A percentile compares a stretch with the other conserved stretches of the same genome.
phyloP scores from a whole-genome alignment of 1,284 basidiomycete genomes.

The Athelia psychrophila region DNA sequence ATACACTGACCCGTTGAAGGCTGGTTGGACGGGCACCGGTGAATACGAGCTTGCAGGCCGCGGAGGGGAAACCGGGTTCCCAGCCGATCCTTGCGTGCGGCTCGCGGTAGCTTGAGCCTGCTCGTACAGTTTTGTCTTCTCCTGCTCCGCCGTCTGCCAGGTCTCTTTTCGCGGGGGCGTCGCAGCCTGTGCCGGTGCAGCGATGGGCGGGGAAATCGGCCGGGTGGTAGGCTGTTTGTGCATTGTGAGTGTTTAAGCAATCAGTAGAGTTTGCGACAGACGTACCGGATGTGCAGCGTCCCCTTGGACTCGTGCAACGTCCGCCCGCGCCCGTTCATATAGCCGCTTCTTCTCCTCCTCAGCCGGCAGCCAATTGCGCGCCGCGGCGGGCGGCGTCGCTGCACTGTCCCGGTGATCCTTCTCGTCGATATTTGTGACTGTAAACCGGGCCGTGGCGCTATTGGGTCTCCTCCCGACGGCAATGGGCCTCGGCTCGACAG shows the following conservation, averaged over 20 bases:
- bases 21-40: not conserved
- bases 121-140: slow-evolving; percentile 67
- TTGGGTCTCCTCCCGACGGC: slow-evolving; percentile 2
- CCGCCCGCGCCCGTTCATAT: slow-evolving; percentile 63
- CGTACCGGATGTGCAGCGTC: slow-evolving; percentile 21
- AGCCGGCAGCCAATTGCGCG: slow-evolving; percentile 47
- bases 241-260: not conserved
- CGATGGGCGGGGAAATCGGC: slow-evolving; percentile 5
- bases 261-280: slow-evolving; percentile 1
- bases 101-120: slow-evolving; percentile 60
- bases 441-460: slow-evolving; percentile 25
- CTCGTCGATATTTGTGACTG: slow-evolving; percentile 33
- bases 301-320: slow-evolving; percentile 58
- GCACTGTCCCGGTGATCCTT: slow-evolving; percentile 22
- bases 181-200: slow-evolving; percentile 7
- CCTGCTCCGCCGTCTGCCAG: slow-evolving; percentile 73
- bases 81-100: slow-evolving; percentile 38
- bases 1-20: no score
- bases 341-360: slow-evolving; percentile 66
- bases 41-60: not conserved
- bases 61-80: slow-evolving; percentile 17
- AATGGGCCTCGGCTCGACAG: not conserved
- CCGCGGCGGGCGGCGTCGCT: slow-evolving; percentile 7
- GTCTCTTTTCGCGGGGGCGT: slow-evolving; percentile 14
- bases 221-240: slow-evolving; percentile 4